Base-by-base conservation (phyloP, 148 eudicot genomes). In the Vaccinium myrtillus region DNA sequence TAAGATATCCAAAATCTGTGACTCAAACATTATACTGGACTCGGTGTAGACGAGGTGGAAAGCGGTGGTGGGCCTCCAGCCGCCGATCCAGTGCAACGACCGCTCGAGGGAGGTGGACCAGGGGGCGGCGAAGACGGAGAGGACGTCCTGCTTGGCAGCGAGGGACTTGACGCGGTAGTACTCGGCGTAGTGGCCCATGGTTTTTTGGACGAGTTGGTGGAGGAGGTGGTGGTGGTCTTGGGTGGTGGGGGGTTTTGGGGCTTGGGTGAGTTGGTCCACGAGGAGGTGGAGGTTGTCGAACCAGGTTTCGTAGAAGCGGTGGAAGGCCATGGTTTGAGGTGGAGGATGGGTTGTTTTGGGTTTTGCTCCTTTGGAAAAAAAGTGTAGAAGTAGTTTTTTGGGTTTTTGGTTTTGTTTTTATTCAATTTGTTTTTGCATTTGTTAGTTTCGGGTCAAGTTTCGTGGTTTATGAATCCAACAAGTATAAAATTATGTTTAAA, bases 51-150 rank as follows among this genome's bases (percentile, higher is more conserved):
- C 69, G 8, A 96, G 85, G 87, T 96, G 99, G 82, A 93, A 96
- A 9, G 88, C 82, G 82, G 98, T 94, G 87, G 99, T 96, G 88
- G 99, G 99, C n/a, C 98, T 81, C 87, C 96, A 96, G 1, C 97
- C 98, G 6, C 87, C 91, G 56, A 91, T 91, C 97, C 97, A 95
- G 87, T 90, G 89, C 27, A 95, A 88, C 8, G 93, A 89, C 48
- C 95, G 93, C 83, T 95, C 98, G 18, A 95, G 89, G 74, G 95
- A 59, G 55, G 95, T 88, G 18, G 88, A 86, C 98, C 95, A 95
- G 15, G 94, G 90, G 27, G 95, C 91, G 8, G 93, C 82, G 67
- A 92, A 88, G 14, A 94, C 48, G 10, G 85, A 39, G 1, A 93
- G 87, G 32, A 91, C 93, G 83, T 94, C 96, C 2, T 81, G 73